Base-by-base conservation (phyloP, 1,284 basidiomycete genomes). In the Jaminaea rosea region DNA sequence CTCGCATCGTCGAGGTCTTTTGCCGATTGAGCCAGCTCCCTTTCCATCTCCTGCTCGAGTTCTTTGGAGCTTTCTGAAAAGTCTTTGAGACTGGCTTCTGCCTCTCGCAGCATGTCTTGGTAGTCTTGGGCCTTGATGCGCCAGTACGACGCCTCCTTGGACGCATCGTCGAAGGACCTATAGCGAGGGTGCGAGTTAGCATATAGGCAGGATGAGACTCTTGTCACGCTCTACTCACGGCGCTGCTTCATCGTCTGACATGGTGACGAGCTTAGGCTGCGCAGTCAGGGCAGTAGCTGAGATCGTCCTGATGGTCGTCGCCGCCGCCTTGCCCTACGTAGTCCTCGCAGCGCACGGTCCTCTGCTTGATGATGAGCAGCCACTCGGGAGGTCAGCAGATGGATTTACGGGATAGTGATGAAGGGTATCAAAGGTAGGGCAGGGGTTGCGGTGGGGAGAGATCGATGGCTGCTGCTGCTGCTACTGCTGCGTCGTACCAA, bases 1-100 rank as follows among this genome's bases (percentile, higher is more conserved):
- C 56, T 56, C 11, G 66, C 55, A 27, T 64, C 64, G 3, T 57
- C 52, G 21, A 58, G 59, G 41, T 58, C 59, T 49, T 56, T 56
- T 46, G 50, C 57, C 19, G 59, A 59, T 23, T 55, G 36, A 37
- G 55, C 41, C 48, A 72, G 54, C 26, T 73, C 70, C 49, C 59
- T 62, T 34, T 73, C 70, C 62, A 73, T 63, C 49, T 73, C 70
- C 8, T 49, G 52, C 49, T 73, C 70, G 47, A 73, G 62, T 47
- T 70, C 69, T 50, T 71, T 71, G 57, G 57, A 60, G 37, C 52
- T 54, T 36, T 72, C 65, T 66, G 64, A 62, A 37, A 69, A 72
- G 46, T 73, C 70, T 34, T 65, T 58, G 10, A 73, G 55, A 17
- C 56, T 62, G 9, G 55, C 59, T 39, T 71, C 60, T 24, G 67